Conservation (phyloP, 2,329 filamentous ascomycete genomes). For the Lomentospora prolificans region DNA sequence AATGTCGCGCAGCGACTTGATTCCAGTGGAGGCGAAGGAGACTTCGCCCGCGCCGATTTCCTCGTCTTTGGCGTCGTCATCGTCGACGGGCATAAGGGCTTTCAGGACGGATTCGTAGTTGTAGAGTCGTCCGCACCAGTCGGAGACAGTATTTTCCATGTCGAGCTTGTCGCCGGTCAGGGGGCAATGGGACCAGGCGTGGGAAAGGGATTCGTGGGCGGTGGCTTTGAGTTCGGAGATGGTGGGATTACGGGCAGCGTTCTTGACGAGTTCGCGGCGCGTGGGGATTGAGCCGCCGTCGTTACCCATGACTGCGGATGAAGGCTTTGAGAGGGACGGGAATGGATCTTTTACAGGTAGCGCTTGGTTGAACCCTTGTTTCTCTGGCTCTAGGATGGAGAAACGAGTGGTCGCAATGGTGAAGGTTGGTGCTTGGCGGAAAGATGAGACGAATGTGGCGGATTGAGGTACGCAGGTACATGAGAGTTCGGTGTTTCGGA, state of each 20-base stretch:
- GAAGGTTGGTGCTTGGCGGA: neutral
- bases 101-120: slow-evolving; percentile 84
- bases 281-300: slow-evolving; percentile 95
- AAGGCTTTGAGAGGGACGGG: neutral
- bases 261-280: slow-evolving; percentile 90
- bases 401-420: too few species aligned
- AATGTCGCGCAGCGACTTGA: slow-evolving; percentile 77
- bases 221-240: slow-evolving; percentile 82
- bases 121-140: slow-evolving; percentile 76
- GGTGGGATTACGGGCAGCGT: slow-evolving; percentile 74
- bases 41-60: slow-evolving; percentile 14
- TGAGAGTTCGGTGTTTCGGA: too few species aligned
- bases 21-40: slow-evolving; percentile 41
- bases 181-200: slow-evolving; percentile 80
- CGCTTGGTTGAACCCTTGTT: too few species aligned
- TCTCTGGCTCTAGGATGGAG: too few species aligned
- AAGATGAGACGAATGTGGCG: neutral
- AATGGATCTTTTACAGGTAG: too few species aligned
- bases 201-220: slow-evolving; percentile 71
- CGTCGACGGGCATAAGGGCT: slow-evolving; percentile 39
- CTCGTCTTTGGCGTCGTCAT: slow-evolving; percentile 43
- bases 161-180: slow-evolving; percentile 70
- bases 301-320: slow-evolving; percentile 70
- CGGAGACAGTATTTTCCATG: slow-evolving; percentile 66
- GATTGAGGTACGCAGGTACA: too few species aligned